Evolutionary conservation across 116 monocot species (phyloP).

Genomic region (Posidonia oceanica): DNA sequence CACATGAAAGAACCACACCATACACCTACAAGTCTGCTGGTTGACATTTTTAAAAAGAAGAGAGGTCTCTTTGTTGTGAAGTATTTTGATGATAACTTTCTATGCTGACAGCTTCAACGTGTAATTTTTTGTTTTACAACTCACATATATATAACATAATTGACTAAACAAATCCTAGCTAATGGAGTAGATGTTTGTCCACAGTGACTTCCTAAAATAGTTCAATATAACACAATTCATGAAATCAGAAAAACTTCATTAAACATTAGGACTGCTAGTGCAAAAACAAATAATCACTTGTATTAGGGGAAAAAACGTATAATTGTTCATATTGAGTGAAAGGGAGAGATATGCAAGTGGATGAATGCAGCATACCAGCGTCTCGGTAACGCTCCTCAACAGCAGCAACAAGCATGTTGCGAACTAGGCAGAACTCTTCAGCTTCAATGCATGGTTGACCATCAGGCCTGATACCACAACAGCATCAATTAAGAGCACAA

Average conservation of each 20-base stretch:
- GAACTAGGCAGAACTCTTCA: slow-evolving; percentile 51
- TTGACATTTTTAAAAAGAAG: too few relatives aligned
- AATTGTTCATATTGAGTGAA: neutral
- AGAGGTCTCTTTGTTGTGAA: too few relatives aligned
- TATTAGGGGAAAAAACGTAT: too few relatives aligned
- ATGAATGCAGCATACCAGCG: slow-evolving; percentile 36
- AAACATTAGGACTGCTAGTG: neutral
- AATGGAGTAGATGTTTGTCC: too few relatives aligned
- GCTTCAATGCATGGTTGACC: slow-evolving; percentile 52
- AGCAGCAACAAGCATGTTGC: slow-evolving; percentile 67
- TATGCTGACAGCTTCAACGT: too few relatives aligned
- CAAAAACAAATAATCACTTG: neutral
- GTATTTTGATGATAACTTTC: too few relatives aligned
- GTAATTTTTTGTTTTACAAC: too few relatives aligned
- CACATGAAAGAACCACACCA: neutral
- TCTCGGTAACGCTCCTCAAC: slow-evolving; percentile 74
- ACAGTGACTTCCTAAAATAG: too few relatives aligned
- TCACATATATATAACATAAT: too few relatives aligned
- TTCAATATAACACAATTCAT: too few relatives aligned
- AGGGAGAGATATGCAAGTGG: neutral
- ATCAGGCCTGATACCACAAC: slow-evolving; percentile 31
- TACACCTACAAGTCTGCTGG: neutral
- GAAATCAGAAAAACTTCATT: neutral
- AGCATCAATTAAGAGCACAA: neutral
- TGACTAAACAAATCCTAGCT: too few relatives aligned